Base-by-base conservation (phyloP, 371 early-diverging fungal genomes). In the Capillidium rhysosporum region DNA sequence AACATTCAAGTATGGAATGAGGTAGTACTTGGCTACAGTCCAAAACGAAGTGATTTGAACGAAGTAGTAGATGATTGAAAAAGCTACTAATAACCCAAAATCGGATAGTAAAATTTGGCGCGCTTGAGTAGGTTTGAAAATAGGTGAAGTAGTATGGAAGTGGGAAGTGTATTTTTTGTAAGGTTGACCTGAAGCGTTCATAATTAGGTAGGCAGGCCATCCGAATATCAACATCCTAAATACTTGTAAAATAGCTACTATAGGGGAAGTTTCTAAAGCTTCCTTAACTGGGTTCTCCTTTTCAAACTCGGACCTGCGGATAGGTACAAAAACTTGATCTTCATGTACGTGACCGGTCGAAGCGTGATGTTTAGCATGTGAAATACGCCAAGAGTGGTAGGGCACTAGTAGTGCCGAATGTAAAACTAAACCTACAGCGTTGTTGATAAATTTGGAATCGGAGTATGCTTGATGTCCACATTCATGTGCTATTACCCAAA, bases 401-500 rank as follows among this genome's bases (percentile, higher is more conserved):
- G 91, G 91, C 21, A 91, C 91, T 55, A 91, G 69, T 25, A 88
- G 68, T 46, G 77, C 64, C 25, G 84, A 71, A 76, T 90, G 91
- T 57, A 90, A 68, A 49, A 91, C 65, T 65, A 65, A 83, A 0
- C 92, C 91, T 45, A 85, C 83, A 44, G 72, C 59, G 64, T 88
- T 77, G 71, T 87, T 85, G 60, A 88, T 66, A 30, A 73, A 61
- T 59, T 74, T 73, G 68, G 76, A 75, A 57, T 79, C 70, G 34
- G 84, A 83, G 71, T 85, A 91, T 0, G 81, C 76, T 54, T 78
- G 82, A 61, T 89, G 91, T 3, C 89, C 91, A 59, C 81, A 79
- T 62, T 83, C 89, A 64, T 90, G 91, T 45, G 87, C 91, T 54
- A 88, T 69, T 28, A 87, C 84, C 91, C 91, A 90, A 48, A 86